phyloP scores from a whole-genome alignment of 345 rosid species.

The Draba incana region DNA sequence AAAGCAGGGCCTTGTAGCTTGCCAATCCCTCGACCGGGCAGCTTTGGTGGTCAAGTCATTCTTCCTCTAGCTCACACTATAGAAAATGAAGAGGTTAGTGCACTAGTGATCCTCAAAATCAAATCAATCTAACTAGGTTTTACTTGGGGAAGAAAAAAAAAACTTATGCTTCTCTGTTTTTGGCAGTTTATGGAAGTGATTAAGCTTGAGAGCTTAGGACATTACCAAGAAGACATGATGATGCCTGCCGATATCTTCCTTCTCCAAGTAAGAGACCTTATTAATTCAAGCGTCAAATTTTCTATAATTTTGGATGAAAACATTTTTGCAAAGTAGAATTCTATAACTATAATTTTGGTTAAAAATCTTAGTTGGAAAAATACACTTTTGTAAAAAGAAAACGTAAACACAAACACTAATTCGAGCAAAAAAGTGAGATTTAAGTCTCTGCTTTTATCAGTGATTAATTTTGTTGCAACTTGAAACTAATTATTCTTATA shows the following conservation, averaged over 20 bases:
- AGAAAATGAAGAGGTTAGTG: conserved; percentile 88
- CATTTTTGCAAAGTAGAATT: no score
- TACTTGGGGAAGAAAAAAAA: not conserved
- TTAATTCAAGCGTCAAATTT: not conserved
- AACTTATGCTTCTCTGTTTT: not conserved
- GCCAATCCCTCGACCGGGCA: conserved; percentile 76
- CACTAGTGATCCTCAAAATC: not conserved
- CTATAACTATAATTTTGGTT: no score
- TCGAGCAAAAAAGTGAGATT: not conserved
- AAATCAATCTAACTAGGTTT: not conserved
- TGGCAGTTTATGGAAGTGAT: conserved; percentile 90
- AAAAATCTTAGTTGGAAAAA: no score
- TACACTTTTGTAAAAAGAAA: no score
- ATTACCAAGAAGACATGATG: conserved; percentile 82
- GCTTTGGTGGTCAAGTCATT: conserved; percentile 91
- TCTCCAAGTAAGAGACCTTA: conserved; percentile 71
- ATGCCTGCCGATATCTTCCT: conserved; percentile 94
- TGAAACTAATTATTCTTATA: not conserved
- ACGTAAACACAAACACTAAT: no score
- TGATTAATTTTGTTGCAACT: not conserved
- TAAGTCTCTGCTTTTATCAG: not conserved
- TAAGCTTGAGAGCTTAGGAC: conserved; percentile 82
- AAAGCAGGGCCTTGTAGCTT: conserved; percentile 83
- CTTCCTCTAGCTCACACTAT: conserved; percentile 97
- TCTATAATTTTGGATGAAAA: no score